Base-by-base conservation (phyloP, 257 asterid genomes). In the Ophiorrhiza pumila region DNA sequence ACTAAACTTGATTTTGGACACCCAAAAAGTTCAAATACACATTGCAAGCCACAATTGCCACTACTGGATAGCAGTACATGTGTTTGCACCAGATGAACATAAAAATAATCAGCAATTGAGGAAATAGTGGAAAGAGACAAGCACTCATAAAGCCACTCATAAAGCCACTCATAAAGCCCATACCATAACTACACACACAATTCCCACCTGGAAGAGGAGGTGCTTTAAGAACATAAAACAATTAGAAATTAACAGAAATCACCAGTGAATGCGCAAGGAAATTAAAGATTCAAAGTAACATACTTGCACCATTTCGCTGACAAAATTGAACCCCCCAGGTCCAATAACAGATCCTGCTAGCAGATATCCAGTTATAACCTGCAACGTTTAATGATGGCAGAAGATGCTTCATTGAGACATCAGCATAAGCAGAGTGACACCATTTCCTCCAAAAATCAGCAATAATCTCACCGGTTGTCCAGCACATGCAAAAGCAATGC, bases 261-360 rank as follows among this genome's bases (percentile, higher is more conserved):
- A 60, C 12, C 14, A 74, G 63, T 61, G 7, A 47, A 50, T 61
- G 59, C 35, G n/a, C 34, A 42, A 64, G 37, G 35, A 58, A 57
- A 37, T 69, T 76, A 68, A 41, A 49, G 69, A 59, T 20, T 39
- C 69, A 71, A 74, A 76, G 74, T 65, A 61, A 76, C 91, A 76
- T 85, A 86, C 96, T 81, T 89, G 96, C 79, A 91, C 96, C 92
- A 91, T 84, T 85, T 91, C 97, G 79, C 92, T 88, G 74, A 91
- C 92, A 81, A 91, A 76, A 79, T 84, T 86, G 73, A 91, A 83
- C 72, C 96, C 92, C 74, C 96, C 97, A n/a, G 97, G 97, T 72
- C 96, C 97, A 77, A 91, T 85, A 71, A 84, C 56, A 82, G 97
- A 87, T 78, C 97, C 97, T 46, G 97, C 94, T 53, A 91, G 82